Base-by-base conservation (phyloP, 2,329 filamentous ascomycete species). In the Botrytis byssoidea region DNA sequence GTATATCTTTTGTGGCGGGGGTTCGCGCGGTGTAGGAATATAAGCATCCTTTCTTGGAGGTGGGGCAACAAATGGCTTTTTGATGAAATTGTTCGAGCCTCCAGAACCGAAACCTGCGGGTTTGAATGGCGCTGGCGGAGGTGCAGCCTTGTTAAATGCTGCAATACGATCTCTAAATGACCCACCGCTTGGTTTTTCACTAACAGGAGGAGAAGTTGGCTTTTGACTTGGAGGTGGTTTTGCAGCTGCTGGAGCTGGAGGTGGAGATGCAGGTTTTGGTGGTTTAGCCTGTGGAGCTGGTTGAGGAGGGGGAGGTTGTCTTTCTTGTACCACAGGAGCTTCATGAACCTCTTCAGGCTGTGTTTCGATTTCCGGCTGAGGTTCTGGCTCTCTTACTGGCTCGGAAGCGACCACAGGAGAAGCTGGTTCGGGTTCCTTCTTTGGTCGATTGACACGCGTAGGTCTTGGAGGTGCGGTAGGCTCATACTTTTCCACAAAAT, bases 401-500 rank as follows among this genome's bases (percentile, higher is more conserved):
- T 82, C 79, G 35, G 81, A 79, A 70, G 82, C 77, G 44, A 69
- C 55, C 75, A 80, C 76, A 72, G 83, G 81, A 40, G 80, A 76
- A 48, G 76, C 77, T 71, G 80, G 78, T 46, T 83, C 80, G 57
- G 81, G 75, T 29, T 82, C 75, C 81, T 90, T 92, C 85, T 92
- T 95, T 70, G 88, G 84, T 77, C 93, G 91, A 74, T 83, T 84
- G 25, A 89, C 86, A 79, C 96, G 90, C 76, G 89, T 88, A 74
- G 96, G 96, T 74, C 96, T 90, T 74, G 95, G 94, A 74, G 96
- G 96, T 76, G 95, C 92, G 73, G 91, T 92, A 55, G 96, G 96
- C 82, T 98, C 95, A 83, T 94, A 97, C 84, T 92, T 94, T 83
- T 99, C 96, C 80, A 99, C 96, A 82, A 99, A 99, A 84, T 98